A percentile compares a stretch with the other conserved stretches of the same genome.
Evolutionary conservation across 1,139 yeast species (phyloP).

Genomic region (Geotrichum bryndzae): DNA sequence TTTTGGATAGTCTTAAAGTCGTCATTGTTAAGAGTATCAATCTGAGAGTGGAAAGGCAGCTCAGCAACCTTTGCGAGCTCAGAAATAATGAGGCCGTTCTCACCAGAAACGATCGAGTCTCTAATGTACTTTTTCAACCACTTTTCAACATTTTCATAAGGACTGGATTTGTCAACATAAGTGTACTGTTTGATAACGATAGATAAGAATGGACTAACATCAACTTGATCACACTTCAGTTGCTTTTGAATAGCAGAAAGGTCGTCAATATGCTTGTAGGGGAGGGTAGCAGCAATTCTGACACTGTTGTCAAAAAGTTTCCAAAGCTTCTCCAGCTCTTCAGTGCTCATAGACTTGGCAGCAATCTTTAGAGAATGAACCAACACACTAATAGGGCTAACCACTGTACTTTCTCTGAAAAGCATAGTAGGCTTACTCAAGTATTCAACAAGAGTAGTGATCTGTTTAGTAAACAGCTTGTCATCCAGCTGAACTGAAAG

Average conservation of each 20-base stretch:
- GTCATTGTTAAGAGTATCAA: not conserved
- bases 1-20: constrained; percentile 1
- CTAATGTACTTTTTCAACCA: constrained; percentile 47
- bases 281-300: constrained; percentile 61
- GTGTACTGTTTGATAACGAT: constrained; percentile 69
- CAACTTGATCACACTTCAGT: constrained; percentile 24
- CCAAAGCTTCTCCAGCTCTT: constrained; percentile 41
- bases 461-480: constrained; percentile 38
- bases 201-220: constrained; percentile 60
- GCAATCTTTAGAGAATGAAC: constrained; percentile 24
- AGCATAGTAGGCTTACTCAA: constrained; percentile 44
- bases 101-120: constrained; percentile 33
- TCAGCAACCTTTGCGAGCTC: constrained; percentile 10
- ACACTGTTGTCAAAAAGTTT: constrained; percentile 65
- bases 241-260: constrained; percentile 37
- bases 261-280: constrained; percentile 76
- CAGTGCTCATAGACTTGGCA: constrained; percentile 10
- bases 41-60: not conserved
- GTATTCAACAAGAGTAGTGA: constrained; percentile 38
- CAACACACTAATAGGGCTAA: constrained; percentile 30
- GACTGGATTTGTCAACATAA: constrained; percentile 41
- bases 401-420: constrained; percentile 42
- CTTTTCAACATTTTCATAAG: constrained; percentile 29
- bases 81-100: constrained; percentile 6
- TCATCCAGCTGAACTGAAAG: constrained; percentile 38